Evolutionary conservation across 805 yeast genomes (phyloP).

Genomic region (Candida ipomoeae): DNA sequence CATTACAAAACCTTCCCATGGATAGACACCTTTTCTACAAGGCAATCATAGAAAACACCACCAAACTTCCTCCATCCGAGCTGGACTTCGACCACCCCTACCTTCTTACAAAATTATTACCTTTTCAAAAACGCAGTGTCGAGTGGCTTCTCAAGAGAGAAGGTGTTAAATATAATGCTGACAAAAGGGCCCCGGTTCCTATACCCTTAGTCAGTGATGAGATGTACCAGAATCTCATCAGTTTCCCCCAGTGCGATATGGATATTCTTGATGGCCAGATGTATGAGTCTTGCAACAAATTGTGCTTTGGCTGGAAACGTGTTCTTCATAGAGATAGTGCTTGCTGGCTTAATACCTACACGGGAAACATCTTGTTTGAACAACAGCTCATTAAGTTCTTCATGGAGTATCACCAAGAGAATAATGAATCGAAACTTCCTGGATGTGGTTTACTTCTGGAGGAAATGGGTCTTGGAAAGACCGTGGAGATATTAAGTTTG

Average conservation of each 20-base stretch:
- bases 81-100: constrained; percentile 36
- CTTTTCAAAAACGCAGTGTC: constrained; percentile 53
- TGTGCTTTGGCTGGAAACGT: constrained; percentile 53
- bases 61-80: constrained; percentile 16
- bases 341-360: constrained; percentile 49
- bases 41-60: constrained; percentile 44
- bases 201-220: constrained; percentile 18
- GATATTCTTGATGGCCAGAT: constrained; percentile 22
- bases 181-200: constrained; percentile 20
- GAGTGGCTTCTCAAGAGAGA: constrained; percentile 56
- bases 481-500: constrained; percentile 76
- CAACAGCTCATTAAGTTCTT: constrained; percentile 24
- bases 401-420: constrained; percentile 21
- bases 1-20: constrained; percentile 15
- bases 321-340: constrained; percentile 8
- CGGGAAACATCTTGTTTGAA: constrained; percentile 43
- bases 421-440: constrained; percentile 29
- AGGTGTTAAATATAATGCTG: constrained; percentile 34
- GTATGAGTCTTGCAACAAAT: constrained; percentile 30
- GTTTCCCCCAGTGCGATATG: constrained; percentile 8
- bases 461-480: constrained; percentile 97
- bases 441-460: constrained; percentile 77
- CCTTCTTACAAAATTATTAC: constrained; percentile 39
- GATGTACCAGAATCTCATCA: neutral
- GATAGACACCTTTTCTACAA: constrained; percentile 46